phyloP scores from a whole-genome alignment of 2,329 filamentous ascomycete species.

The Cercospora citrullina region DNA sequence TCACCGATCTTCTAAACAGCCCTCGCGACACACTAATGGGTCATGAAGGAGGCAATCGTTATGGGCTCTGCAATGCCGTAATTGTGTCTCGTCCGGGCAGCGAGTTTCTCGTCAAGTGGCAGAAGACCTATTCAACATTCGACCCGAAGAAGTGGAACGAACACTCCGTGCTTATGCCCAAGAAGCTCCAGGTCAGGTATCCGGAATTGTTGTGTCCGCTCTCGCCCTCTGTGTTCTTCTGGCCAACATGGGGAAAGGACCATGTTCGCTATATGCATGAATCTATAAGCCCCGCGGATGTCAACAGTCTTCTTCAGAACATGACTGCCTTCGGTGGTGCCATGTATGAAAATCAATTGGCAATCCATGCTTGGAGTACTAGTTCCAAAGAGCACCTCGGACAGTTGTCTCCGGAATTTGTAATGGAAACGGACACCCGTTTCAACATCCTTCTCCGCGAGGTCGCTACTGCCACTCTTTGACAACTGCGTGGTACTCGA shows the following conservation, averaged over 20 bases:
- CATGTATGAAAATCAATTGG: constrained; percentile 23
- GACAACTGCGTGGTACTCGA: not conserved
- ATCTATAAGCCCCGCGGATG: constrained; percentile 4
- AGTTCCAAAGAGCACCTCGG: not conserved
- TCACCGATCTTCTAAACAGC: constrained; percentile 14
- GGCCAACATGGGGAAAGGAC: constrained; percentile 19
- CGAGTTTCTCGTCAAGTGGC: constrained; percentile 22
- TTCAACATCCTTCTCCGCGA: not conserved
- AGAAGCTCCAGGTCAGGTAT: constrained; percentile 12
- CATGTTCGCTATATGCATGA: constrained; percentile 20
- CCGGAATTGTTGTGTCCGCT: constrained; percentile 20
- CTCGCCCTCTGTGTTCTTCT: constrained; percentile 22
- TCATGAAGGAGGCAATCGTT: constrained; percentile 25
- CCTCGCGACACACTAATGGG: constrained; percentile 21
- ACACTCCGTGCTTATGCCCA: constrained; percentile 20
- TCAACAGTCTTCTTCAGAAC: not conserved
- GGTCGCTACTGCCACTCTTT: not conserved
- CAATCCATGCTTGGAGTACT: constrained; percentile 15
- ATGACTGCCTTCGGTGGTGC: constrained; percentile 14
- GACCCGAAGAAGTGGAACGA: constrained; percentile 18
- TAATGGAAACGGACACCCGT: not conserved
- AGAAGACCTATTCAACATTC: constrained; percentile 15
- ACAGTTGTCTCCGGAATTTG: not conserved
- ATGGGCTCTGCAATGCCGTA: constrained; percentile 24
- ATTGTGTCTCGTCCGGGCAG: constrained; percentile 20